Evolutionary conservation across 768 basidiomycete genomes (phyloP).

Genomic region (Tylopilus subfusipes): DNA sequence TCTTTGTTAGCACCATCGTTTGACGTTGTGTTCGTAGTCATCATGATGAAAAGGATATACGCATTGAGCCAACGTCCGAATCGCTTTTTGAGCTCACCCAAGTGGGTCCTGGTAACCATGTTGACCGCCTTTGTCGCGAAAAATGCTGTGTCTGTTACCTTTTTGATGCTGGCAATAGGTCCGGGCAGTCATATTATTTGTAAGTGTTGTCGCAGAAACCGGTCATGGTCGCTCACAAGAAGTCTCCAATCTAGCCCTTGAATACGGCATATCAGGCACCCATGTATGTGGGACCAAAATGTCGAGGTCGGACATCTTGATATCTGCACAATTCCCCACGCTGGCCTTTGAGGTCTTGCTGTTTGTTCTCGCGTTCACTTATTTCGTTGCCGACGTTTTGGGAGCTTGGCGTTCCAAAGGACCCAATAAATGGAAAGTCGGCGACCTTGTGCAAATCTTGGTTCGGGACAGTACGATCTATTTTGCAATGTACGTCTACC

Average conservation of each 20-base stretch:
- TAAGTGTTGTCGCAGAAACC: not conserved
- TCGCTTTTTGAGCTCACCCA: slow-evolving; percentile 6
- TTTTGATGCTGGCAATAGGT: slow-evolving; percentile 12
- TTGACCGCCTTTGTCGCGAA: slow-evolving; percentile 6
- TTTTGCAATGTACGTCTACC: slow-evolving; percentile 14
- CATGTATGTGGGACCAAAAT: slow-evolving; percentile 2
- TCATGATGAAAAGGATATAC: slow-evolving; percentile 21
- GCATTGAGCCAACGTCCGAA: slow-evolving; percentile 6
- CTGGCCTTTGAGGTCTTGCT: slow-evolving; percentile 16
- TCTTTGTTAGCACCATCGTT: not conserved
- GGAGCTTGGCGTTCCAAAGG: not conserved
- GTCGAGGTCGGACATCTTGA: not conserved
- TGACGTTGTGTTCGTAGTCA: slow-evolving; percentile 6
- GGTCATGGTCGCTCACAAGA: not conserved
- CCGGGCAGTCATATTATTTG: slow-evolving; percentile 5
- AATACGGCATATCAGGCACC: not conserved
- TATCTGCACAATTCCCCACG: slow-evolving; percentile 5
- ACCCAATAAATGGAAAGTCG: not conserved
- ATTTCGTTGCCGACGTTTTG: slow-evolving; percentile 4
- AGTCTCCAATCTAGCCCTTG: not conserved
- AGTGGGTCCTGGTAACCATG: slow-evolving; percentile 6
- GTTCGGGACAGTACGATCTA: slow-evolving; percentile 20
- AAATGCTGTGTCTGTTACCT: not conserved
- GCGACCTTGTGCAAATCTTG: slow-evolving; percentile 12
- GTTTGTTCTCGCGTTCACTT: slow-evolving; percentile 14